Evolutionary conservation across 495 filamentous ascomycete genomes (phyloP).

Genomic region (Aspergillus incahuasiensis): DNA sequence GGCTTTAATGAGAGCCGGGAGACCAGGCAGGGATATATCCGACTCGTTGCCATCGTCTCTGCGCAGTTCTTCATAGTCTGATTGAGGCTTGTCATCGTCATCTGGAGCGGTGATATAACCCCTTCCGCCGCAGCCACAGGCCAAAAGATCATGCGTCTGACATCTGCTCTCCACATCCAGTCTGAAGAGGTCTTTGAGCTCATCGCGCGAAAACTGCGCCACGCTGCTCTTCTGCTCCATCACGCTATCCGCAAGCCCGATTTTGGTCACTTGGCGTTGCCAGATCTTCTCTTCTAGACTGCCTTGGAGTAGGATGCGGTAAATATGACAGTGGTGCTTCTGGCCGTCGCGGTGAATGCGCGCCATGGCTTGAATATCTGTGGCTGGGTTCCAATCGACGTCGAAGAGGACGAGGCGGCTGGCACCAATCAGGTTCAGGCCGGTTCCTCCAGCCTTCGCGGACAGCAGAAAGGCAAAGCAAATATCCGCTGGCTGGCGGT

Average conservation of each 20-base stretch:
- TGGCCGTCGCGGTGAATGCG: slow-evolving; percentile 78
- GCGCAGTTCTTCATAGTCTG: slow-evolving; percentile 23
- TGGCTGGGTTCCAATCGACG: slow-evolving; percentile 80
- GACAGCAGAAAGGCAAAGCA: slow-evolving; percentile 77
- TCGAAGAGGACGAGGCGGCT: slow-evolving; percentile 74
- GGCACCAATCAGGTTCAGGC: slow-evolving; percentile 75
- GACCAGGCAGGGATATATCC: slow-evolving; percentile 22
- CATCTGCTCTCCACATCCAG: slow-evolving; percentile 53
- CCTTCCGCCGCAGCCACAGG: slow-evolving; percentile 60
- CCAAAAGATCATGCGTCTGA: slow-evolving; percentile 68
- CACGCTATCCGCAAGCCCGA: slow-evolving; percentile 63
- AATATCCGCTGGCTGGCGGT: slow-evolving; percentile 48
- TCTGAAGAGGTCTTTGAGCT: slow-evolving; percentile 67
- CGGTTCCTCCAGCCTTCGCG: slow-evolving; percentile 71
- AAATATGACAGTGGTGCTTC: slow-evolving; percentile 65
- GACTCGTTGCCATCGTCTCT: slow-evolving; percentile 28
- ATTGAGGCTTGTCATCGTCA: slow-evolving; percentile 2
- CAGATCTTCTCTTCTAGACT: slow-evolving; percentile 81
- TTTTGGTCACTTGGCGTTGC: slow-evolving; percentile 75
- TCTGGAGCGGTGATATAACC: slow-evolving; percentile 30
- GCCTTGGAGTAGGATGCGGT: slow-evolving; percentile 67
- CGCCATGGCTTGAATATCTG: slow-evolving; percentile 81
- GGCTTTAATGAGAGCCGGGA: slow-evolving; percentile 48
- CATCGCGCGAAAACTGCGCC: slow-evolving; percentile 60
- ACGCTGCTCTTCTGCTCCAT: slow-evolving; percentile 59